Base-by-base conservation (phyloP, 2,329 filamentous ascomycete species). In the Clonostachys chloroleuca region DNA sequence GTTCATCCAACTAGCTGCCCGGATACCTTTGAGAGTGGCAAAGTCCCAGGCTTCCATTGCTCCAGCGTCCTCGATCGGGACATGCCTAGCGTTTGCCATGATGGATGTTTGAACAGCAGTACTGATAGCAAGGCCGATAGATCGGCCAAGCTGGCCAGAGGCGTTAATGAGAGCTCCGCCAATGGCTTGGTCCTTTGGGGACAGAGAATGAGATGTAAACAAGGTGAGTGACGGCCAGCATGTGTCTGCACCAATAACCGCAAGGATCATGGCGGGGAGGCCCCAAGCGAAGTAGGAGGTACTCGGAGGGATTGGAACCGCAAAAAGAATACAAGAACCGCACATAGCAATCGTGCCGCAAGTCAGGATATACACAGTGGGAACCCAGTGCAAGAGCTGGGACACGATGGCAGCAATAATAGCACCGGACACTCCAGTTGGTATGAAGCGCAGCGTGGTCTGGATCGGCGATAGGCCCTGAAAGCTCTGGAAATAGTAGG, bases 401-500 rank as follows among this genome's bases (percentile, higher is more conserved):
- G 78, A 78, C 2, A 80, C 78, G 24, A 78, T 60, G 47, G 78
- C 66, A 10, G 80, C 79, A 2, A 80, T 77, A n/a, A 81, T 52
- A 5, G 80, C 61, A 7, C 85, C 84, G 8, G 70, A 70, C 0
- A 84, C 69, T 10, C 84, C 84, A 0, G 80, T 84, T 0, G 85
- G 84, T 9, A 89, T 70, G 59, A 87, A 89, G 4, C 83, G 80
- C 9, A 88, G 60, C 12, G 83, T 86, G 0, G 84, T 87, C 52
- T 86, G 77, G n/a, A 87, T 67, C 1, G 83, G 70, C 1, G 72
- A 74, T 2, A 82, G 70, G 1, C 74, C 78, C 54, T 84, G 82
- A 59, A 78, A 87, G 52, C 84, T 76, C 61, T 89, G 85, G 63
- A 80, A 88, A 63, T 80, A 86, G 62, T 84, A 88, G 5, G 85